Percentiles rank a stretch among this genome's conserved stretches.
These are phyloP conservation scores for Monosporascus sp. DNA, from an alignment of 2,329 filamentous ascomycete species.

Conservation along the genomic window DNA sequence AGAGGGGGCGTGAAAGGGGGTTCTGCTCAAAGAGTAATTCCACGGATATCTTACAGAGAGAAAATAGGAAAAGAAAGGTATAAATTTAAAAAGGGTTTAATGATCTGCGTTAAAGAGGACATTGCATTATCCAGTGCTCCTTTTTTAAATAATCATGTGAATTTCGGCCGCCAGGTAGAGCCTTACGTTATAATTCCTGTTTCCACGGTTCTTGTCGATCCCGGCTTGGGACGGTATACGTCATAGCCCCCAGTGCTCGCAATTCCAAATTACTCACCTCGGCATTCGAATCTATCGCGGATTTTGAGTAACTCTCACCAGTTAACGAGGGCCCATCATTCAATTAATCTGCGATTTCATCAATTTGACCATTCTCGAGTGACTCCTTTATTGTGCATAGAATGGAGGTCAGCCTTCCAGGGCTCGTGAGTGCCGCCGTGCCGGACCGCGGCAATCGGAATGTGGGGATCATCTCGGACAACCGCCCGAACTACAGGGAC, in stretches of 20 bases:
- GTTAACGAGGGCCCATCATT: not conserved
- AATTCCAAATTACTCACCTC: too few relatives aligned
- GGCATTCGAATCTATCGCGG: not conserved
- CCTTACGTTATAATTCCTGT: not conserved
- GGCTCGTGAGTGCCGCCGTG: conserved; percentile 21
- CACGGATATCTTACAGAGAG: too few relatives aligned
- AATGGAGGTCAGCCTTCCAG: conserved; percentile 25
- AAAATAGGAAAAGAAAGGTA: too few relatives aligned
- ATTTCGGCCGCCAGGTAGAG: too few relatives aligned
- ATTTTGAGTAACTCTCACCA: not conserved
- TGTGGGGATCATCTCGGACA: conserved; percentile 15
- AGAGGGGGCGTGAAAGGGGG: too few relatives aligned
- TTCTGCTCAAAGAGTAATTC: too few relatives aligned
- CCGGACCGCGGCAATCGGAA: conserved; percentile 17
- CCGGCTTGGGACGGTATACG: not conserved
- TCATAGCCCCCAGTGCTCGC: not conserved
- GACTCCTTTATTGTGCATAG: not conserved
- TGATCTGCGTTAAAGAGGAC: too few relatives aligned
- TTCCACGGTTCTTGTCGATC: not conserved
- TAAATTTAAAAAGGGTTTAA: too few relatives aligned
- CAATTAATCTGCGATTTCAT: not conserved
- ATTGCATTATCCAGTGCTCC: too few relatives aligned
- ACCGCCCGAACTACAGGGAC: conserved; percentile 33
- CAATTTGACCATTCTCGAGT: not conserved
- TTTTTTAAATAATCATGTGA: too few relatives aligned